phyloP scores from a whole-genome alignment of 768 basidiomycete species.

The Suillus brevipes region DNA sequence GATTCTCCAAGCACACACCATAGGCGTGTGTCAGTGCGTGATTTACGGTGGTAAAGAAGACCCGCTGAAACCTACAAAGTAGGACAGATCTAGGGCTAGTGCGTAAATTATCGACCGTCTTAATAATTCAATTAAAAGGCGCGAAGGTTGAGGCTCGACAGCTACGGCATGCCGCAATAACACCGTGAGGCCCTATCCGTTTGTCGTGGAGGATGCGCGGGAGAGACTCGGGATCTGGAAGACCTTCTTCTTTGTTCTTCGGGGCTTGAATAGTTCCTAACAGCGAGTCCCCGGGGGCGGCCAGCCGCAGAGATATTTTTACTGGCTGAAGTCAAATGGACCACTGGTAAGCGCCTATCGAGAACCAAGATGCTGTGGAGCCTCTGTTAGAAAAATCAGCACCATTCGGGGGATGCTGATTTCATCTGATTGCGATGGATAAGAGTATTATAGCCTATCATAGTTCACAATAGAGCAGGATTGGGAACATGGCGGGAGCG shows the following conservation, averaged over 20 bases:
- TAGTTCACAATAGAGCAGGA: conserved; percentile 19
- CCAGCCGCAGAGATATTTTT: conserved; percentile 7
- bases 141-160: conserved; percentile 7
- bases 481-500: conserved; percentile 29
- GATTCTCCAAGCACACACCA: conserved; percentile 7
- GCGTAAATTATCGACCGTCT: conserved; percentile 1
- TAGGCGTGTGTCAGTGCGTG: conserved; percentile 5
- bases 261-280: neutral
- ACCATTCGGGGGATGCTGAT: conserved; percentile 10
- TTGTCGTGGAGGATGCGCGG: conserved; percentile 8
- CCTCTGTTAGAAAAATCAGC: conserved; percentile 7
- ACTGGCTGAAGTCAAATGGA: conserved; percentile 9
- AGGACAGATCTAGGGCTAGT: conserved; percentile 3
- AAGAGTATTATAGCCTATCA: conserved; percentile 18
- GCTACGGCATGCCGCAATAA: conserved; percentile 8
- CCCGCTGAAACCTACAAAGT: neutral
- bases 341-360: neutral
- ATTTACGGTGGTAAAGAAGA: conserved; percentile 7
- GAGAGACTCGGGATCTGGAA: conserved; percentile 6
- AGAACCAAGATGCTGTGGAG: neutral
- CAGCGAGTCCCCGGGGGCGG: neutral
- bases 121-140: conserved; percentile 5
- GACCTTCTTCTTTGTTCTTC: conserved; percentile 1
- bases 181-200: conserved; percentile 3
- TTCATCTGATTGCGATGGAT: conserved; percentile 27